Base-by-base conservation (phyloP, 257 asterid species). In the Solanum clarkiae region DNA sequence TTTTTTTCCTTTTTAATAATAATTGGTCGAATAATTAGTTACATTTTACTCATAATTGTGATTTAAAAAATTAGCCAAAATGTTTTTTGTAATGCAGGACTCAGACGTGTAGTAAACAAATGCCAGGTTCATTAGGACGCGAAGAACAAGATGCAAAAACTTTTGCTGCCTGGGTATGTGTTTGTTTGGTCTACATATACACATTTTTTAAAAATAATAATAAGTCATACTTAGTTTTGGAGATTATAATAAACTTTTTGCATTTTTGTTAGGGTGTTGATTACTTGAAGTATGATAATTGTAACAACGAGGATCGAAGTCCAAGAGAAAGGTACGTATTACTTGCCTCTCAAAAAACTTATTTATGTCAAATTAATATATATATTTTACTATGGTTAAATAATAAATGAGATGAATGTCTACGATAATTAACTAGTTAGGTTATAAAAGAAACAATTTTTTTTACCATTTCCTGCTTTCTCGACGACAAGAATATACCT, bases 221-320 rank as follows among this genome's bases (percentile, higher is more conserved):
- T 1, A 3, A 6, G 14, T 4, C 1, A 49, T 54, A 18, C 10
- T 10, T 81, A 6, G 44, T 26, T 10, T 62, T 62, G 59, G 47
- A n/a, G 40, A 26, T 17, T 80, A 44, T 12, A 65, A 36, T 36
- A 36, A 36, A 36, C 42, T 36, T 36, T 84, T 60, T 4, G 44
- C 12, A 7, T 56, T 66, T 24, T 24, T 84, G 84, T 77, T 86
- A 95, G 99, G 99, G 93, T 20, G 89, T 95, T 24, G 98, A 96
- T 91, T 96, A 96, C 93, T 88, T 96, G 91, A 96, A 96, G 91
- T 96, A 96, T 60, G 99, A 96, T 84, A 96, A 96, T 42, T 96
- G 99, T 86, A 90, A 92, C 92, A 88, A 91, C 91, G 84, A 92
- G 7, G 66, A 86, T 17, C 79, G 79, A 11, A 69, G 81, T 84